Evolutionary conservation across 2,329 filamentous ascomycete genomes (phyloP).

Genomic region (Aureobasidium sp.): DNA sequence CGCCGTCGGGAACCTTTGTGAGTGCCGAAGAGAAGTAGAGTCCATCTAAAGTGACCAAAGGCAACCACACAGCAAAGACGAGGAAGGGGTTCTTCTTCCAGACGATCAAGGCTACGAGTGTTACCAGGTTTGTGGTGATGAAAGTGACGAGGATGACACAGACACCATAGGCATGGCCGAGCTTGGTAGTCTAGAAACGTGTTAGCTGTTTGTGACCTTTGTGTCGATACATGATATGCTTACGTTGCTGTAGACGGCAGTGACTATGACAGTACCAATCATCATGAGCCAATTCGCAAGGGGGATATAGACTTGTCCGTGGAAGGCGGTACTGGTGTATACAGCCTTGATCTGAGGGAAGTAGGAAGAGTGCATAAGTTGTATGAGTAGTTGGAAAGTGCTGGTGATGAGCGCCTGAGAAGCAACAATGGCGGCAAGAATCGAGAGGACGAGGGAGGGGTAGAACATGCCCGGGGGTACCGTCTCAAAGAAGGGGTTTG

Average conservation of each 20-base stretch:
- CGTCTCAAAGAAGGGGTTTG: conserved; percentile 67
- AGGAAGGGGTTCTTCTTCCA: conserved; percentile 56
- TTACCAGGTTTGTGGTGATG: conserved; percentile 67
- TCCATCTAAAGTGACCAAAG: conserved; percentile 60
- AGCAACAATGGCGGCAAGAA: conserved; percentile 59
- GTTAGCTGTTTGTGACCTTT: conserved; percentile 19
- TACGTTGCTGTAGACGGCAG: conserved; percentile 63
- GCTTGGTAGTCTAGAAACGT: conserved; percentile 47
- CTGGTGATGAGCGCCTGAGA: conserved; percentile 73
- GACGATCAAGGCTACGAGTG: conserved; percentile 62
- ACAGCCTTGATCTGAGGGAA: conserved; percentile 68
- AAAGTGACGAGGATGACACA: conserved; percentile 76
- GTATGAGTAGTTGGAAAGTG: conserved; percentile 61
- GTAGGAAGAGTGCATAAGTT: conserved; percentile 65
- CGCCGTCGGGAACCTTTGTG: conserved; percentile 65
- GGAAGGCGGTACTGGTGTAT: conserved; percentile 61
- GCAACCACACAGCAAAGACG: conserved; percentile 54
- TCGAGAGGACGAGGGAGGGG: conserved; percentile 58
- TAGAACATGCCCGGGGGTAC: conserved; percentile 61
- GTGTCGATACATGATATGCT: conserved; percentile 18
- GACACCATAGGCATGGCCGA: conserved; percentile 69
- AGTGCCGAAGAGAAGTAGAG: conserved; percentile 62
- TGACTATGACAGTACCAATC: conserved; percentile 66
- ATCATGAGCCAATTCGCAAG: conserved; percentile 70
- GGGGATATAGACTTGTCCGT: conserved; percentile 70